These are phyloP conservation scores for Claviceps paspali DNA, from an alignment of 2,329 filamentous ascomycete species.

Conservation along the genomic window DNA sequence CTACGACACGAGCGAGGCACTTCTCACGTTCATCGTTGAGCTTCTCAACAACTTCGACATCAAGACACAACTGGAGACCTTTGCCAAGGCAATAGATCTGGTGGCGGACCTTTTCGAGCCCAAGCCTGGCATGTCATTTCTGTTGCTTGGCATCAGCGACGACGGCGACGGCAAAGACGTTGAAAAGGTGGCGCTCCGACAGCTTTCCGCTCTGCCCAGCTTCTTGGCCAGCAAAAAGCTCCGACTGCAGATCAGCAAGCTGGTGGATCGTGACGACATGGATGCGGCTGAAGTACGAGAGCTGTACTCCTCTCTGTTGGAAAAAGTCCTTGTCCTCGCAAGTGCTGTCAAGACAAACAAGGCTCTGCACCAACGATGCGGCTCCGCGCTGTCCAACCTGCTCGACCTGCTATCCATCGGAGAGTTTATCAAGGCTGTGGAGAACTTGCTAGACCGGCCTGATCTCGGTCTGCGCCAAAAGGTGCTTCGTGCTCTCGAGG, in stretches of 20 bases:
- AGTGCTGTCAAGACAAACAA: slow-evolving; percentile 46
- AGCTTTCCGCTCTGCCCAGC: slow-evolving; percentile 40
- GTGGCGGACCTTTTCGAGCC: slow-evolving; percentile 60
- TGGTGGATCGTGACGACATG: slow-evolving; percentile 49
- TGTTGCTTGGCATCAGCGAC: slow-evolving; percentile 47
- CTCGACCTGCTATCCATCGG: slow-evolving; percentile 71
- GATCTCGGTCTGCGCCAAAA: slow-evolving; percentile 64
- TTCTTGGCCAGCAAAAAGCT: slow-evolving; percentile 44
- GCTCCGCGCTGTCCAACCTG: slow-evolving; percentile 62
- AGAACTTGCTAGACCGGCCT: slow-evolving; percentile 62
- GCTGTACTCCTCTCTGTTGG: slow-evolving; percentile 53
- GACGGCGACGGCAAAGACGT: slow-evolving; percentile 32
- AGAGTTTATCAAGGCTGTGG: slow-evolving; percentile 80
- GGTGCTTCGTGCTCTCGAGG: slow-evolving; percentile 66
- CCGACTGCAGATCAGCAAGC: slow-evolving; percentile 36
- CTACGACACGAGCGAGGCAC: slow-evolving; percentile 61
- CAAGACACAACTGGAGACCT: slow-evolving; percentile 60
- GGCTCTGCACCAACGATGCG: slow-evolving; percentile 40
- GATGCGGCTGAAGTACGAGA: slow-evolving; percentile 49
- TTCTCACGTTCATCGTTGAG: slow-evolving; percentile 60
- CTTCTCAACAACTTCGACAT: slow-evolving; percentile 60
- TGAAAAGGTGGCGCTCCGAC: slow-evolving; percentile 34
- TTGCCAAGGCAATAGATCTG: slow-evolving; percentile 62
- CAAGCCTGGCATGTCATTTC: slow-evolving; percentile 57
- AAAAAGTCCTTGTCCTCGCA: slow-evolving; percentile 49